phyloP scores from a whole-genome alignment of 169 alveolate genomes.

The Eimeria zaria region DNA sequence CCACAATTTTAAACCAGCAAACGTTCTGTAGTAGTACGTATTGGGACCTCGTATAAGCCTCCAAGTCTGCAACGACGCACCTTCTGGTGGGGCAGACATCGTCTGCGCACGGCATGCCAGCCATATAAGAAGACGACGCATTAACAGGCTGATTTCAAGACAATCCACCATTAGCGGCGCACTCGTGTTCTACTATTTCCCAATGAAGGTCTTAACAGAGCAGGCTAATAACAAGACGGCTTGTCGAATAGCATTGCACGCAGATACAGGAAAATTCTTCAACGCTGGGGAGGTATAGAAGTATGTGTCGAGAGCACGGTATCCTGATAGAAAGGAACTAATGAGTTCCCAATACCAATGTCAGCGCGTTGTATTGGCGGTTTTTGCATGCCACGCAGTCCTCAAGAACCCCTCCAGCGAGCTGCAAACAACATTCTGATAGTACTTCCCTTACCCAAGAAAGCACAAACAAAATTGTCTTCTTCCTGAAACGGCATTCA shows the following conservation, averaged over 20 bases:
- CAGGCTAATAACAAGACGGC: neutral
- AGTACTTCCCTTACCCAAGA: too few relatives aligned
- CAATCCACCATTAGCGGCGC: neutral
- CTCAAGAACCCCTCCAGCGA: neutral
- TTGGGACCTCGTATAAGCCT: neutral
- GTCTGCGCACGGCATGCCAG: neutral
- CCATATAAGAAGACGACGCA: neutral
- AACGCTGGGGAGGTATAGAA: neutral
- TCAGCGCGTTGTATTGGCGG: neutral
- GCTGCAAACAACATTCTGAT: too few relatives aligned
- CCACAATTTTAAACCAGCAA: neutral
- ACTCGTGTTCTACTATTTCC: neutral
- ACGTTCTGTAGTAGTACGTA: neutral
- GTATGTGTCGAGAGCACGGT: neutral
- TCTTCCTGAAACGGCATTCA: too few relatives aligned
- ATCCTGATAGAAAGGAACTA: neutral
- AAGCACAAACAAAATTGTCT: too few relatives aligned
- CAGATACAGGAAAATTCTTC: neutral
- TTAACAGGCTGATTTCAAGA: neutral
- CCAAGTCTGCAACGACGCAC: neutral
- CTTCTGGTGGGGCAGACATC: neutral
- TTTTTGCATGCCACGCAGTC: neutral
- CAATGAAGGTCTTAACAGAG: neutral
- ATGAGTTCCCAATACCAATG: neutral
- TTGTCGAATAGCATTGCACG: neutral